Base-by-base conservation (phyloP, 2,329 filamentous ascomycete genomes). In the Davidsoniella eucalypti region DNA sequence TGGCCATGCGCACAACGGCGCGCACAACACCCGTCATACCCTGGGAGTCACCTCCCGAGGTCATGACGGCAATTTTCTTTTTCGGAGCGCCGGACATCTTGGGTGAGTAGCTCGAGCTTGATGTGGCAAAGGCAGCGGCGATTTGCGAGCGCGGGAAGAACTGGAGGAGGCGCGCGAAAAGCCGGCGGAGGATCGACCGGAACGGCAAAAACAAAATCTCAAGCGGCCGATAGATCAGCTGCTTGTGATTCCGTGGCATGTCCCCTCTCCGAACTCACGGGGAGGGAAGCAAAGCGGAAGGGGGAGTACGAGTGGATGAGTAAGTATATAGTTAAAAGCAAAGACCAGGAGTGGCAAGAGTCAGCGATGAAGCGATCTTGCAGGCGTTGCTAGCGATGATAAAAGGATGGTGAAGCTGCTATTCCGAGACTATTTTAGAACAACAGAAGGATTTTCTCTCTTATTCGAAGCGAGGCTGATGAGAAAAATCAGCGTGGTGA, bases 11-110 rank as follows among this genome's bases (percentile, higher is more conserved):
- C 52, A 98, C 85, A 25, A 94, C 84, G 46, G 88, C 87, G 54
- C 88, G 78, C 37, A 95, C 87, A 36, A 85, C 85, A 54, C 80
- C 87, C 66, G 92, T 94, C 88, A 95, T 95, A 63, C 88, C 88
- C 2, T 87, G 88, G 57, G 87, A 86, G 72, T 95, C 88, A 61
- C 88, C 88, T 61, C 88, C 88, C 58, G 85, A 93, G 61, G 88
- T 95, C 82, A 95, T 87, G 64, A 95, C 80, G 57, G 82, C 88
- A 63, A 95, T 90, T 66, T 76, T 77, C 66, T 78, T 78, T 61
- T 70, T 76, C 52, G 65, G 61, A 42, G 50, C 44, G 36, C 51
- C 51, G 38, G 66, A 64, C 71, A 73, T 71, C 55, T 55, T 39
- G 50, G 54, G 26, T 54, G 54, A 56, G 46, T 12, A 54, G 54